Evolutionary conservation across 2,329 filamentous ascomycete species (phyloP), one percentile per base, ranked within the genome.

Genomic region (Proliferodiscus dingleyae): DNA sequence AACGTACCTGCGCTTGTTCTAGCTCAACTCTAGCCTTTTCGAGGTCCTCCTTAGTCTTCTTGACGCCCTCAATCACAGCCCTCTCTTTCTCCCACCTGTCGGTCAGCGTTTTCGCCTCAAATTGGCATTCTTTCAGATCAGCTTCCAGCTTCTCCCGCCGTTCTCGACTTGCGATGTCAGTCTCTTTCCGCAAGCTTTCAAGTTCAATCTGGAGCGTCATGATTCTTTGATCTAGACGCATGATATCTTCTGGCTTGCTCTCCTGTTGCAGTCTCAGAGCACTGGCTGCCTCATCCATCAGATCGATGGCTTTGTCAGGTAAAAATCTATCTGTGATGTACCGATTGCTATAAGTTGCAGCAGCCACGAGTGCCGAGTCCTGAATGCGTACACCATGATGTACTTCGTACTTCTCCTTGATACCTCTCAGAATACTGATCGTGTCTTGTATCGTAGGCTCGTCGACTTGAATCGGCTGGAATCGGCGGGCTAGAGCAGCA

Each of bases 161-260:
- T 66, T 97, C 93, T 56, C 83, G 83, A 62, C 89, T 95, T 15
- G 87, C 83, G 39, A 95, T 75, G 56, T 98, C 93, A 9, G 83
- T 95, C 65, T 98, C 93, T 60, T 97, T 97, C 41, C 91, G 80
- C 33, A 98, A 69, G 50, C 89, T 96, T 64, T 97, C 93, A 1
- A 97, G 75, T 64, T 98, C 91, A 52, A 98, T 97, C 62, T 96
- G 91, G 11, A 97, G 89, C 0, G 91, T 97, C 80, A 96, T 94
- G 49, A 97, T 95, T 60, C 90, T 88, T 51, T 94, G 87, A 60
- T 97, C 91, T 1, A 97, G 78, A 41, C 85, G 81, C 70, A 94
- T 88, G 26, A 98, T 96, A 7, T 91, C 83, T 57, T 97, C 93
- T 0, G 93, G 93, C 59, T 96, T 97, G 58, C 89, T 95, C 66